These are phyloP conservation scores for Didymella sp. DNA, from an alignment of 2,329 filamentous ascomycete species.

Conservation along the genomic window DNA sequence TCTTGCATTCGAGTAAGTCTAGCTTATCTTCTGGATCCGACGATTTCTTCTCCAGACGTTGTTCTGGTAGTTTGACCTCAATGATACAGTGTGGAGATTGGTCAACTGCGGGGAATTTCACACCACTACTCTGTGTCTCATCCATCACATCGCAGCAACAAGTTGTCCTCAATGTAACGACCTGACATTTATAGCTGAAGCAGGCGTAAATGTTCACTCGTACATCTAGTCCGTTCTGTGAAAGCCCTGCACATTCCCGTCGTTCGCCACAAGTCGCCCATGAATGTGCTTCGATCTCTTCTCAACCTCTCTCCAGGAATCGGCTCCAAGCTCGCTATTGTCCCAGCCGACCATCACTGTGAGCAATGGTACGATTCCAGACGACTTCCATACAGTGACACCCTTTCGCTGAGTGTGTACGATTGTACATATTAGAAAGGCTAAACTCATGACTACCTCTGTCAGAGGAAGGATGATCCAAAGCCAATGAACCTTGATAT, in stretches of 20 bases:
- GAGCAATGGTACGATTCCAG: not conserved
- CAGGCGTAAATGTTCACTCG: too few species aligned
- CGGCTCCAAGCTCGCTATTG: not conserved
- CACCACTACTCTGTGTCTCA: too few species aligned
- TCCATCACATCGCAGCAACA: too few species aligned
- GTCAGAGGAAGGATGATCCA: slow-evolving; percentile 7
- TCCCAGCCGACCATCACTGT: slow-evolving; percentile 6
- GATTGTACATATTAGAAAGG: slow-evolving; percentile 1
- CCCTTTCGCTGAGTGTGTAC: slow-evolving; percentile 3
- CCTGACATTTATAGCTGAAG: too few species aligned
- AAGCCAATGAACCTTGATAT: slow-evolving; percentile 4
- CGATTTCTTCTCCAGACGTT: too few species aligned
- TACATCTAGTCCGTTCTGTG: not conserved
- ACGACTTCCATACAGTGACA: not conserved
- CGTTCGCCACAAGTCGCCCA: not conserved
- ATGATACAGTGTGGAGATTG: too few species aligned
- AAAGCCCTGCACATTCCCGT: not conserved
- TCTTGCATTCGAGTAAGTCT: too few species aligned
- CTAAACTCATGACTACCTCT: slow-evolving; percentile 2
- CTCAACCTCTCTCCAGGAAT: not conserved
- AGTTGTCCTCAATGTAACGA: too few species aligned
- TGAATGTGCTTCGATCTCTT: not conserved
- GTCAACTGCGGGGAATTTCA: too few species aligned
- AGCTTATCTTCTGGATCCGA: too few species aligned
- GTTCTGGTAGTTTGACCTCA: too few species aligned